phyloP scores from a whole-genome alignment of 2,329 filamentous ascomycete species.

The Colletotrichum nymphaeae region DNA sequence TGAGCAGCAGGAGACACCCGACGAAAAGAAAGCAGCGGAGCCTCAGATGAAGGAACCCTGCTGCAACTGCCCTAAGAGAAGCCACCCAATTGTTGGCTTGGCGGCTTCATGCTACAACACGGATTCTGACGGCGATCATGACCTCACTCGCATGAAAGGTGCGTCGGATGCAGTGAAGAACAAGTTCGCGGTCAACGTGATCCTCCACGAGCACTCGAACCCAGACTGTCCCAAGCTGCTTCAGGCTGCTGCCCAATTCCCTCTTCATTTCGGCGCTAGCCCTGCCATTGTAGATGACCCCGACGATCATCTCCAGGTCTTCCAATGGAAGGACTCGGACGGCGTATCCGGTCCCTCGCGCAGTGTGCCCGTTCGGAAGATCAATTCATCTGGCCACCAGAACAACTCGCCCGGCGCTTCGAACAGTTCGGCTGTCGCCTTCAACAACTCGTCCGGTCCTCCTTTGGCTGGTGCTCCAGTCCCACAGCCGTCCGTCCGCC shows the following conservation, averaged over 20 bases:
- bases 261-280: conserved; percentile 20
- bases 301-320: conserved; percentile 5
- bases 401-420: background rate
- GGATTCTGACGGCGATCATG: conserved; percentile 3
- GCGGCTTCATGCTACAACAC: conserved; percentile 2
- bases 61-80: conserved; percentile 16
- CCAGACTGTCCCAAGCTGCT: conserved; percentile 23
- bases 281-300: conserved; percentile 3
- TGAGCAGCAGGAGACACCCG: background rate
- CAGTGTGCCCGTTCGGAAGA: background rate
- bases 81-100: conserved; percentile 8
- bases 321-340: background rate
- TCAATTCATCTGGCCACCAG: background rate
- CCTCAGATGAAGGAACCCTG: background rate
- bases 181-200: conserved; percentile 24
- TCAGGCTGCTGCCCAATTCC: background rate
- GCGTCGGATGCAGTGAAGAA: background rate
- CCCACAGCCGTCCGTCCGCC: too few relatives aligned
- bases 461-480: too few relatives aligned
- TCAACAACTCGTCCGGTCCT: too few relatives aligned
- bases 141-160: background rate
- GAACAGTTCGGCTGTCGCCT: too few relatives aligned
- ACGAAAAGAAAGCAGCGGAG: background rate
- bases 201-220: conserved; percentile 9
- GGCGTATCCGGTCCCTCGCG: background rate